A percentile compares a stretch with the other conserved stretches of the same genome.
phyloP scores from a whole-genome alignment of 495 filamentous ascomycete species.

The Neurospora sp. region DNA sequence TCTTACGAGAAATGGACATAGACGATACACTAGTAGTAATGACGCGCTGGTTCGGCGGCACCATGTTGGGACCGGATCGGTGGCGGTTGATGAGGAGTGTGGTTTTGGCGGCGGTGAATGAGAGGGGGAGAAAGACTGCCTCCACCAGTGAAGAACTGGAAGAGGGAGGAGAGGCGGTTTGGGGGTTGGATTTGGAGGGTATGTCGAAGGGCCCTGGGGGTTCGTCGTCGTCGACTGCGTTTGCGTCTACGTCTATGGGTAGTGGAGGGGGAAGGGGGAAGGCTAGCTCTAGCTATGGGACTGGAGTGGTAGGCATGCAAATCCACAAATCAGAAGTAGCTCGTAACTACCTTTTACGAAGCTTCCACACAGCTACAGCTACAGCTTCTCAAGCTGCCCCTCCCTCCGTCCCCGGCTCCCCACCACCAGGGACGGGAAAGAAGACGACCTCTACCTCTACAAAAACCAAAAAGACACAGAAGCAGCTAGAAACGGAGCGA shows the following conservation, averaged over 20 bases:
- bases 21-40: constrained; percentile 82
- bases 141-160: constrained; percentile 24
- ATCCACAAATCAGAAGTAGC: constrained; percentile 59
- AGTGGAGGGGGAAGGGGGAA: constrained; percentile 10
- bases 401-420: no score
- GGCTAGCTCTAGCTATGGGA: background rate
- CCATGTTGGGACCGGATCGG: constrained; percentile 75
- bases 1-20: constrained; percentile 72
- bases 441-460: no score
- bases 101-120: constrained; percentile 34
- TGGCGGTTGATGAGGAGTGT: constrained; percentile 46
- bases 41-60: constrained; percentile 85
- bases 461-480: constrained; percentile 31
- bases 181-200: constrained; percentile 68
- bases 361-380: constrained; percentile 40
- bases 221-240: background rate
- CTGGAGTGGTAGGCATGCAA: constrained; percentile 39
- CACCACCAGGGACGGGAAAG: no score
- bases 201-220: constrained; percentile 19
- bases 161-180: constrained; percentile 44
- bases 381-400: no score
- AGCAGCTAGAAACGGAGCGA: constrained; percentile 42
- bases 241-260: constrained; percentile 12
- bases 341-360: constrained; percentile 47
- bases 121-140: constrained; percentile 31